Evolutionary conservation across 2,329 filamentous ascomycete genomes (phyloP).

Genomic region (Phialophora tarda): DNA sequence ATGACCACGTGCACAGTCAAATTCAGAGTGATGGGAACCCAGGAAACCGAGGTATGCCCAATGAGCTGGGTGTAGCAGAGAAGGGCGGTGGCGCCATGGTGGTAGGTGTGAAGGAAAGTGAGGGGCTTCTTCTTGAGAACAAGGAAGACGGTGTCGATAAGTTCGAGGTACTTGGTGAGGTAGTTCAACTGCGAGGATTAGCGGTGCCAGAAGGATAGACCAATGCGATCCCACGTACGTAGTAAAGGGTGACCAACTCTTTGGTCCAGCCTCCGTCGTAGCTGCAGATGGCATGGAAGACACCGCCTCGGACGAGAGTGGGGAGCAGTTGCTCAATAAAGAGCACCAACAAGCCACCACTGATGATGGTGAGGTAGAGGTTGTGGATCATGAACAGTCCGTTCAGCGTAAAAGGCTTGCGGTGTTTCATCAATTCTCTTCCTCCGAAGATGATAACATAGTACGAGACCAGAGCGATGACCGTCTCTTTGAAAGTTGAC

Average conservation of each 20-base stretch:
- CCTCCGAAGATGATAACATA: conserved; percentile 93
- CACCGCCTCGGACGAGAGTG: conserved; percentile 75
- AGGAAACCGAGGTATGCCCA: conserved; percentile 89
- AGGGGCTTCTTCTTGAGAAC: conserved; percentile 99
- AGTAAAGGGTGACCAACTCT: conserved; percentile 91
- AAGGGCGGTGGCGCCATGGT: conserved; percentile 94
- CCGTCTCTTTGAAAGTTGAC: conserved; percentile 84
- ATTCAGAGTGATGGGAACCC: conserved; percentile 93
- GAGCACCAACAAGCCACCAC: conserved; percentile 76
- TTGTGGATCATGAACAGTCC: conserved; percentile 94
- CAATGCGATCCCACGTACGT: conserved; percentile 66
- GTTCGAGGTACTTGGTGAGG: conserved; percentile 95
- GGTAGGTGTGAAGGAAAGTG: conserved; percentile 99
- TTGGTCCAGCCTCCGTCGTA: conserved; percentile 87
- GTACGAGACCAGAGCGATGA: conserved; percentile 82
- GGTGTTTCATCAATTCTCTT: conserved; percentile 87
- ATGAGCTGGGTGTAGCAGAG: conserved; percentile 98
- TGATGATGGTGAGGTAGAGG: conserved; percentile 88
- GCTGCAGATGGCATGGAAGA: conserved; percentile 86
- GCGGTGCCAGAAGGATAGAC: background rate
- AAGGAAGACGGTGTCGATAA: conserved; percentile 93
- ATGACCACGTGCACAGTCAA: conserved; percentile 94
- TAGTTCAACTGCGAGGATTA: conserved; percentile 77
- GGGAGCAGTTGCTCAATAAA: conserved; percentile 92
- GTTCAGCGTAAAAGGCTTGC: conserved; percentile 84